phyloP scores from a whole-genome alignment of 306 rosid genomes.

The Pyrus communis region DNA sequence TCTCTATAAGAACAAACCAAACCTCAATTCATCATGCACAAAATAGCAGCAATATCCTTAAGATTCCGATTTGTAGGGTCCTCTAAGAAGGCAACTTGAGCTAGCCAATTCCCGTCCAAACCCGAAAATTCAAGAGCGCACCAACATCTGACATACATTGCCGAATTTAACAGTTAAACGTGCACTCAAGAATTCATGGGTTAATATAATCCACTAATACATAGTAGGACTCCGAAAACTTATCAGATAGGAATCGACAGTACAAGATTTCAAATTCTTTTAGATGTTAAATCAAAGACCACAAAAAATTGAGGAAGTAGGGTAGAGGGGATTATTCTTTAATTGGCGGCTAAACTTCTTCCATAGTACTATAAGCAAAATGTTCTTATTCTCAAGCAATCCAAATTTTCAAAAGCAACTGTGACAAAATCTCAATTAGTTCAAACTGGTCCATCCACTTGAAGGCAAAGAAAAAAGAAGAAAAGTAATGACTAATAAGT shows the following conservation, averaged over 20 bases:
- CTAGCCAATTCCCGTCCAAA: slow-evolving; percentile 10
- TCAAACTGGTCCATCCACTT: slow-evolving; percentile 36
- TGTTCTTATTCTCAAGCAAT: slow-evolving; percentile 1
- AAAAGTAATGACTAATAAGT: background rate
- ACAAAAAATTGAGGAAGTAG: background rate
- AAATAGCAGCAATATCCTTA: slow-evolving; percentile 31
- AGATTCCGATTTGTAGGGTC: slow-evolving; percentile 52
- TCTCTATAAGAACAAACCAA: slow-evolving; percentile 10
- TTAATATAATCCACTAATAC: too few species aligned
- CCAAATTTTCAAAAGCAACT: background rate
- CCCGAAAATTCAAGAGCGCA: background rate
- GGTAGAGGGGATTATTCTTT: slow-evolving; percentile 14
- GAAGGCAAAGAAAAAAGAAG: background rate
- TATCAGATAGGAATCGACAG: background rate
- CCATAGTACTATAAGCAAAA: slow-evolving; percentile 9
- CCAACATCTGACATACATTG: too few species aligned
- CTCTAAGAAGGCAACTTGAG: slow-evolving; percentile 19
- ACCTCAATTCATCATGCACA: slow-evolving; percentile 17
- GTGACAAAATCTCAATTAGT: slow-evolving; percentile 7
- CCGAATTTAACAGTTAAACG: background rate
- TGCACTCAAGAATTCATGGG: background rate
- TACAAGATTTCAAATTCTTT: background rate
- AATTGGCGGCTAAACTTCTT: slow-evolving; percentile 24
- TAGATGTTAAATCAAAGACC: background rate
- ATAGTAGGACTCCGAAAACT: background rate